A percentile compares a stretch with the other conserved stretches of the same genome.
Evolutionary conservation across 495 filamentous ascomycete genomes (phyloP).

Genomic region (Ascobolus immersus): DNA sequence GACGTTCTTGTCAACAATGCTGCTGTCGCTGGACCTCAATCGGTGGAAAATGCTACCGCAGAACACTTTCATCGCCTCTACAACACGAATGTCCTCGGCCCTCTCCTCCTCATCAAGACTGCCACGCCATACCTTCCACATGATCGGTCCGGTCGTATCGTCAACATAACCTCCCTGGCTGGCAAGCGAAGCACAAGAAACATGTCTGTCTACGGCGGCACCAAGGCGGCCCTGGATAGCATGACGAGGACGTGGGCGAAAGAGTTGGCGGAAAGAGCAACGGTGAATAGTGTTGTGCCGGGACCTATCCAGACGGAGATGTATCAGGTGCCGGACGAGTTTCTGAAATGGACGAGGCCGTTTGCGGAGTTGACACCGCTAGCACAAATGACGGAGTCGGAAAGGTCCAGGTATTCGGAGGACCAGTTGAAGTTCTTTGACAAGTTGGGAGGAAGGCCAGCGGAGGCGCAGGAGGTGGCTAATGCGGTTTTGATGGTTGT

Average conservation of each 20-base stretch:
- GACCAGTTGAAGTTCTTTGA: conserved; percentile 32
- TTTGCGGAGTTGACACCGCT: conserved; percentile 47
- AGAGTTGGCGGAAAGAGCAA: conserved; percentile 50
- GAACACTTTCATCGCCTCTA: conserved; percentile 47
- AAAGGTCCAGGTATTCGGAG: conserved; percentile 32
- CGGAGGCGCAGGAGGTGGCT: conserved; percentile 53
- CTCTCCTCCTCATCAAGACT: conserved; percentile 53
- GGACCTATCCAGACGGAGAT: conserved; percentile 67
- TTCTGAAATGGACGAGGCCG: conserved; percentile 7
- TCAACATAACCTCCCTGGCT: conserved; percentile 52
- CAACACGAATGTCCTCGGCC: conserved; percentile 60
- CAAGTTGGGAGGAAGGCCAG: conserved; percentile 42
- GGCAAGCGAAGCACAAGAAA: conserved; percentile 38
- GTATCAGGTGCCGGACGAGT: conserved; percentile 28
- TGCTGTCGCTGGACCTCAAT: conserved; percentile 35
- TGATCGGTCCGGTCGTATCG: conserved; percentile 50
- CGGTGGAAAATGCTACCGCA: conserved; percentile 29
- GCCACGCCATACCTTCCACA: conserved; percentile 40
- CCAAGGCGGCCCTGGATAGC: conserved; percentile 68
- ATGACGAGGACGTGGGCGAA: conserved; percentile 77
- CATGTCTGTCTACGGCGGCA: conserved; percentile 62
- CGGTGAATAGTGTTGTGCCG: conserved; percentile 71
- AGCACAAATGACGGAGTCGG: conserved; percentile 20
- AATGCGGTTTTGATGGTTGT: no score
- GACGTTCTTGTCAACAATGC: conserved; percentile 84